Evolutionary conservation across 768 basidiomycete genomes (phyloP), one percentile per base, ranked within the genome.

Genomic region (Phaeotremella skinneri): DNA sequence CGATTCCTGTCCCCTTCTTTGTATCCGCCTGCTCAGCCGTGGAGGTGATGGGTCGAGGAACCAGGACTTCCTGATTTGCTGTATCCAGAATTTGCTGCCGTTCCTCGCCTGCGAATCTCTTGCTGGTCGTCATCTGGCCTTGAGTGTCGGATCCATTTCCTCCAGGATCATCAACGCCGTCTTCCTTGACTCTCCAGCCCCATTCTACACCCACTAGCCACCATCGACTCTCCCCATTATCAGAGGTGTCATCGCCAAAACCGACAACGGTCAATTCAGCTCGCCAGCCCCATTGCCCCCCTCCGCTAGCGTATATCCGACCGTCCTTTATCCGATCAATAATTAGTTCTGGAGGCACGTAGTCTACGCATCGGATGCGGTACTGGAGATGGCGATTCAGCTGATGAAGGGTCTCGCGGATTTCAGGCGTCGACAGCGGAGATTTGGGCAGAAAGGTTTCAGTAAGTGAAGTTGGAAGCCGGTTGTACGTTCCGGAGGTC

Each of bases 391-490:
- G 82, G 64, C 86, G 82, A 69, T 94, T 89, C 70, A 93, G 84
- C 63, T 87, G 84, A 25, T 75, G 73, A 45, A 96, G 77, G 0
- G 86, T 88, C 64, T 82, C 82, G 32, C 82, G 64, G 2, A 93
- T 83, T 63, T 87, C 81, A 0, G 79, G 76, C 68, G 90, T 87
- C 11, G 84, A 85, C 61, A 92, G 72, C 5, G 85, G 86, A 11
- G 82, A 78, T 41, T 78, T 78, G n/a, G 87, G 86, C 63, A 88
- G 78, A 54, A 89, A 81, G 49, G 81, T 73, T 83, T 90, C 90
- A 84, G 88, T 89, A 73, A 94, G 87, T 52, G 80, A 81, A 1
- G 85, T 82, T 17, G 94, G 92, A 16, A 98, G 83, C 26, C 90
- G 82, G 37, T 85, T 81, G 72, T 97, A 98, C 16, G 88, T 86